Evolutionary conservation across 2,329 filamentous ascomycete genomes (phyloP).

Genomic region (Penicillium sp.): DNA sequence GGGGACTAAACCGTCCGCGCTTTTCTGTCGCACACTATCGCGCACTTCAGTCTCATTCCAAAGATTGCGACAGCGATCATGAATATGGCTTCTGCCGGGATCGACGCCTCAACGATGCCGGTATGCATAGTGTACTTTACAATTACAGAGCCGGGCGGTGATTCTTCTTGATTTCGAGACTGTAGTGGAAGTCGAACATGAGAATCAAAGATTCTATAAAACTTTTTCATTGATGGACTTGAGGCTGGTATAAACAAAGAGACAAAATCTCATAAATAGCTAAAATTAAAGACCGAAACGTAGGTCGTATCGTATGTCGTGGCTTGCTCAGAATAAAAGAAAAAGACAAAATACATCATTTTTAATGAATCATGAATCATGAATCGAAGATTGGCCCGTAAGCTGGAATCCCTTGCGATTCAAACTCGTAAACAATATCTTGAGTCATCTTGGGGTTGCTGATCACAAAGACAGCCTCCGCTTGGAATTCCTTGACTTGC

Average conservation of each 20-base stretch:
- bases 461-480: conserved; percentile 70
- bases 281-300: neutral
- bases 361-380: conserved; percentile 30
- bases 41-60: too few species aligned
- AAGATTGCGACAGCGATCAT: too few species aligned
- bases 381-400: conserved; percentile 74
- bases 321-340: neutral
- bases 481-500: conserved; percentile 46
- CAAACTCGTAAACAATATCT: conserved; percentile 66
- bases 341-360: neutral
- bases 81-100: too few species aligned
- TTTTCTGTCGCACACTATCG: too few species aligned
- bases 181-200: too few species aligned
- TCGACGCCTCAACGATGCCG: too few species aligned
- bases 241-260: neutral
- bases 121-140: too few species aligned
- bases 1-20: too few species aligned
- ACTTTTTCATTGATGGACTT: neutral
- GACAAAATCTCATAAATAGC: neutral
- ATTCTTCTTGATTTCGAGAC: too few species aligned
- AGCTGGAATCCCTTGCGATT: conserved; percentile 62
- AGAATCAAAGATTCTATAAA: neutral
- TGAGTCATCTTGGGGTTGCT: conserved; percentile 66
- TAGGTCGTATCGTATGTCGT: neutral
- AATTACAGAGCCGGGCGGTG: too few species aligned